These are phyloP conservation scores for Nepenthes alata DNA, from an alignment of 179 eudicot species.

Conservation along the genomic window DNA sequence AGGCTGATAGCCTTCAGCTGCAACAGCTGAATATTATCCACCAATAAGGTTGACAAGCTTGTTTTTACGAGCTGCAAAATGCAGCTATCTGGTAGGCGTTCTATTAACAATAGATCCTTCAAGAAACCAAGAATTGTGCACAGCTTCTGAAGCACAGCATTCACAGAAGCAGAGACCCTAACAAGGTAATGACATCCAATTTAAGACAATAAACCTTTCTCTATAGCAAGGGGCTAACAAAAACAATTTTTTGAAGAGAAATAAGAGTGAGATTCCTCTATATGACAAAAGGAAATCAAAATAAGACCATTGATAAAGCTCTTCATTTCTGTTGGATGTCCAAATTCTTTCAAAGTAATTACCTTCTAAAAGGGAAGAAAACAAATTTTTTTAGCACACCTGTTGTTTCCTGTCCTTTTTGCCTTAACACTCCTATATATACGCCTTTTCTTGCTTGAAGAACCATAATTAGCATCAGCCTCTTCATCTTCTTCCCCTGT, in stretches of 20 bases:
- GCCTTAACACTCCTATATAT: slow-evolving; percentile 48
- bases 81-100: slow-evolving; percentile 92
- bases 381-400: slow-evolving; percentile 21
- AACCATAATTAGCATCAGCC: slow-evolving; percentile 53
- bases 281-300: too few relatives aligned
- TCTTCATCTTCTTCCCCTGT: slow-evolving; percentile 79
- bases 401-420: slow-evolving; percentile 52
- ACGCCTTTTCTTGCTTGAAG: slow-evolving; percentile 79
- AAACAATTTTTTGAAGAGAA: too few relatives aligned
- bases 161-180: slow-evolving; percentile 72
- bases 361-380: neutral
- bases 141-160: slow-evolving; percentile 66
- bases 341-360: neutral
- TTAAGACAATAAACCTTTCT: slow-evolving; percentile 1
- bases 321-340: neutral
- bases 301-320: neutral
- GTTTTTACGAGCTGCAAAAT: slow-evolving; percentile 82
- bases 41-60: slow-evolving; percentile 72
- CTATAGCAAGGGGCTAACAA: neutral
- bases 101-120: slow-evolving; percentile 69
- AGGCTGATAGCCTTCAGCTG: slow-evolving; percentile 85
- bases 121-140: slow-evolving; percentile 70
- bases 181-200: slow-evolving; percentile 8
- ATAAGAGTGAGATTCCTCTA: too few relatives aligned
- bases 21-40: slow-evolving; percentile 91